Conservation (phyloP, 495 filamentous ascomycete species). For the Parachaetomium inaequale region DNA sequence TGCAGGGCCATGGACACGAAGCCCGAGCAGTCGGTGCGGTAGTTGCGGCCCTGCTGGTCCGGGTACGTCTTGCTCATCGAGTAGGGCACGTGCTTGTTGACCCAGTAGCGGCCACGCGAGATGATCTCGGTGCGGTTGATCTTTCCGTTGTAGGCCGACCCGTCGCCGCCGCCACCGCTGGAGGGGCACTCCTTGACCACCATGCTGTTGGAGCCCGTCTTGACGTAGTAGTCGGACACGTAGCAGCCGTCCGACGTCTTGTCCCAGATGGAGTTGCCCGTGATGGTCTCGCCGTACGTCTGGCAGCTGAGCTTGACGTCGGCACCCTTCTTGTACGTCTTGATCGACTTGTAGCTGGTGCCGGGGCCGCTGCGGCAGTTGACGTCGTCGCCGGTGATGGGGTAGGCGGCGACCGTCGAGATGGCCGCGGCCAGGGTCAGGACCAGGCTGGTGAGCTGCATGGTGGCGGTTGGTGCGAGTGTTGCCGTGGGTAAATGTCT, state of each 20-base stretch:
- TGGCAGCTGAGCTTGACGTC: slow-evolving; percentile 28
- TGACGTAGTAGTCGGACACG: slow-evolving; percentile 30
- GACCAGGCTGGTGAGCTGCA: slow-evolving; percentile 12
- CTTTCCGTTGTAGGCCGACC: slow-evolving; percentile 12
- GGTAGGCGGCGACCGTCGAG: slow-evolving; percentile 19
- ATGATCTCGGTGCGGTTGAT: slow-evolving; percentile 17
- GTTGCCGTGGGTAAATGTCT: neutral
- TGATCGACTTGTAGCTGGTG: slow-evolving; percentile 21
- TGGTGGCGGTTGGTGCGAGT: neutral
- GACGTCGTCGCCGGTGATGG: slow-evolving; percentile 22
- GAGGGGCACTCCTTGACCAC: slow-evolving; percentile 17
- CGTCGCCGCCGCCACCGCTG: neutral
- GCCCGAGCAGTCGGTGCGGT: slow-evolving; percentile 20
- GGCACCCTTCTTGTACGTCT: slow-evolving; percentile 17
- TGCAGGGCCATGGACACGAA: slow-evolving; percentile 20
- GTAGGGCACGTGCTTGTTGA: slow-evolving; percentile 7
- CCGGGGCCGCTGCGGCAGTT: slow-evolving; percentile 27
- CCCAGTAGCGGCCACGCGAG: slow-evolving; percentile 14
- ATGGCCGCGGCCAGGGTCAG: slow-evolving; percentile 10
- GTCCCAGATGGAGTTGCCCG: slow-evolving; percentile 30
- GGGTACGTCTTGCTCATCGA: slow-evolving; percentile 8
- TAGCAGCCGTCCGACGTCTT: slow-evolving; percentile 31
- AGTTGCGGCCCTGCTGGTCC: slow-evolving; percentile 13
- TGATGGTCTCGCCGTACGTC: slow-evolving; percentile 18
- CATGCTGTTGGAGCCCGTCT: slow-evolving; percentile 23